Percentiles rank a stretch among this genome's conserved stretches.
phyloP scores from a whole-genome alignment of 345 rosid species.

The Eucalyptus albens region DNA sequence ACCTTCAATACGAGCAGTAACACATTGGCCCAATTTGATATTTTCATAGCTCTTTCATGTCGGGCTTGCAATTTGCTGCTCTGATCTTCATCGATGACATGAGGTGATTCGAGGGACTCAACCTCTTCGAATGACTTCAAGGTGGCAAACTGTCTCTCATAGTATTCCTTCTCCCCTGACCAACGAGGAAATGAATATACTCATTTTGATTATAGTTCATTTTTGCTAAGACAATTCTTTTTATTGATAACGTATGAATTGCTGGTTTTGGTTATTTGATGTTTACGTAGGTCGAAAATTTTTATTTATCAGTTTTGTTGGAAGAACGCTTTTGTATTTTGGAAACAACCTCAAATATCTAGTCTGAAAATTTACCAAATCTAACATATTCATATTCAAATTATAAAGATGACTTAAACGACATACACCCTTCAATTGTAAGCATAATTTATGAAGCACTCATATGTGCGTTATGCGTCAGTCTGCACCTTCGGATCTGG shows the following conservation, averaged over 20 bases:
- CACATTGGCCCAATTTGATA: conserved; percentile 10
- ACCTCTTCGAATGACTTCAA: conserved; percentile 19
- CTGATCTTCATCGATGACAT: not conserved
- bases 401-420: not conserved
- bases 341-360: not conserved
- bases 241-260: not conserved
- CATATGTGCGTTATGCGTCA: not conserved
- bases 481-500: not conserved
- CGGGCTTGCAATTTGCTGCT: not conserved
- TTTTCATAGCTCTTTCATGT: conserved; percentile 13
- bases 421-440: not conserved
- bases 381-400: not conserved
- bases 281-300: not conserved
- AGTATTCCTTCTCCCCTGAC: conserved; percentile 24
- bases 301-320: not conserved
- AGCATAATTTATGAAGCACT: not conserved
- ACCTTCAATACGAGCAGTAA: conserved; percentile 7
- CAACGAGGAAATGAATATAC: not conserved
- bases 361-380: not conserved
- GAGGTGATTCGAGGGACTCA: not conserved
- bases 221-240: not conserved
- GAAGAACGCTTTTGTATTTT: not conserved
- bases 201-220: not conserved
- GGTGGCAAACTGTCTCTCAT: conserved; percentile 16
- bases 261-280: not conserved